Evolutionary conservation across 441 rosid species (phyloP).

Genomic region (Erodium moschatum): DNA sequence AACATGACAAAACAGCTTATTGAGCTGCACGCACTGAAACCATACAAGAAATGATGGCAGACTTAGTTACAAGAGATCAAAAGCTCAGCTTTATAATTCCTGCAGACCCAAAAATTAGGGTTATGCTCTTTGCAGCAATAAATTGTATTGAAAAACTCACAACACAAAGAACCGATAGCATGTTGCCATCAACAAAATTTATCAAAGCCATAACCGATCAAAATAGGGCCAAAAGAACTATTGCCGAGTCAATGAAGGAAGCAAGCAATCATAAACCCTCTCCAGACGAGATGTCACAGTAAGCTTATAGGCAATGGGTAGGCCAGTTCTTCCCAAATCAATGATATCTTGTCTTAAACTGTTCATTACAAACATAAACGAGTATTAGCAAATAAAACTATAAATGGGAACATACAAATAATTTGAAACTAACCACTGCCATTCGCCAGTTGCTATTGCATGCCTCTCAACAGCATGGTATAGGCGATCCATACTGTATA

Average conservation of each 20-base stretch:
- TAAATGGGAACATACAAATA: background rate
- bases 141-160: no score
- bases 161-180: no score
- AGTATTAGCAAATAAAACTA: background rate
- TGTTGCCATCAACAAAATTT: no score
- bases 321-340: conserved; percentile 61
- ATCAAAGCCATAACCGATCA: no score
- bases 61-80: no score
- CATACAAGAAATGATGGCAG: no score
- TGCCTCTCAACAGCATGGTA: conserved; percentile 61
- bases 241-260: conserved; percentile 44
- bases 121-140: no score
- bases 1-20: no score
- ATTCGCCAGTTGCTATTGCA: conserved; percentile 76
- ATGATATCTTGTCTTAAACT: conserved; percentile 78
- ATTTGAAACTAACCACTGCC: conserved; percentile 55
- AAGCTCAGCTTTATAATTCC: no score
- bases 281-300: conserved; percentile 55
- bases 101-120: no score
- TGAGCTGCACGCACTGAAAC: no score
- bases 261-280: conserved; percentile 66
- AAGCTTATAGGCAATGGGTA: conserved; percentile 58
- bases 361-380: conserved; percentile 18
- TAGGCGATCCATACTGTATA: conserved; percentile 63
- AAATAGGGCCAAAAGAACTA: conserved; percentile 20